A percentile compares a stretch with the other conserved stretches of the same genome.
Conservation (phyloP, 2,329 filamentous ascomycete genomes). For the Tolypocladium amazonense region DNA sequence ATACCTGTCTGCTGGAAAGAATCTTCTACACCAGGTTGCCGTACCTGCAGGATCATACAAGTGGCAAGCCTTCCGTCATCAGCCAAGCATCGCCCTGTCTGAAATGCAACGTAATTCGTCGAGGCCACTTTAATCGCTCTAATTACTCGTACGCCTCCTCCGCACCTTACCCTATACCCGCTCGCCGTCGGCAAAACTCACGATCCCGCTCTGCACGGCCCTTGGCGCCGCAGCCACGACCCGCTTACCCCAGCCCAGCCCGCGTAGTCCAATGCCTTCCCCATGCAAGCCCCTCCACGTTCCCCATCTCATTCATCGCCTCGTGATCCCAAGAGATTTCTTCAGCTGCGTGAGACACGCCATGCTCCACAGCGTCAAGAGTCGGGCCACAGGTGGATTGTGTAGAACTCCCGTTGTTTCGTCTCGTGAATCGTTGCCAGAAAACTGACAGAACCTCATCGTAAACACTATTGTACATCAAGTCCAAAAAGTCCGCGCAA, state of each 20-base stretch:
- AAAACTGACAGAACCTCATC: not conserved
- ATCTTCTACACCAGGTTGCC: not conserved
- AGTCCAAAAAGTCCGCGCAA: not conserved
- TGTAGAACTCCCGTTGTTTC: not conserved
- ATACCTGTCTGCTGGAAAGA: not conserved
- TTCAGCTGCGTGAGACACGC: not conserved
- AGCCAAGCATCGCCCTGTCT: too few relatives aligned
- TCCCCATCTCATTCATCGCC: not conserved
- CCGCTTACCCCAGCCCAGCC: not conserved
- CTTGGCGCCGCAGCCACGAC: not conserved
- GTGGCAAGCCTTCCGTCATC: not conserved
- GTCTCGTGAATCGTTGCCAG: not conserved
- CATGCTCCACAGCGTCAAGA: not conserved
- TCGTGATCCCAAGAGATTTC: not conserved
- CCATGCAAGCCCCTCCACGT: not conserved
- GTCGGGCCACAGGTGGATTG: not conserved
- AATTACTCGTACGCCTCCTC: not conserved
- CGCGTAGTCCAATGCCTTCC: not conserved
- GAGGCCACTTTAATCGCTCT: not conserved
- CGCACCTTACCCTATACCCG: not conserved
- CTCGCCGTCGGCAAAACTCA: not conserved
- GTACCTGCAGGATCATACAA: not conserved
- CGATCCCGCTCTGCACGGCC: not conserved
- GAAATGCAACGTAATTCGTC: not conserved
- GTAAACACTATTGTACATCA: not conserved